Conservation (phyloP, 1,284 basidiomycete species). For the Pisolithus thermaeus region DNA sequence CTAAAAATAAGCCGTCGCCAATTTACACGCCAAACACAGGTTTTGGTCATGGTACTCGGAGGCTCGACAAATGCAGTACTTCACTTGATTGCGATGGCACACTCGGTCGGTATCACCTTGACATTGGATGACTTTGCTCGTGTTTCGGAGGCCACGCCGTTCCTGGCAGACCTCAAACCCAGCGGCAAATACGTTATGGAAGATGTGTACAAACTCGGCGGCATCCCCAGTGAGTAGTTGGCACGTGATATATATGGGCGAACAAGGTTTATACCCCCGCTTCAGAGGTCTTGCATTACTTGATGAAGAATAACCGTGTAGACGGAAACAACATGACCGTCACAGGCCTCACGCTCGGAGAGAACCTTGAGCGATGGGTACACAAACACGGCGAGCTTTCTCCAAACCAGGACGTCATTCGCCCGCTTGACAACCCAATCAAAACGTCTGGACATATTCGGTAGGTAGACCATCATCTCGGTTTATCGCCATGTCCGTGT, state of each 20-base stretch:
- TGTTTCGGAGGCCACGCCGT: conserved; percentile 81
- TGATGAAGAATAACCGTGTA: conserved; percentile 77
- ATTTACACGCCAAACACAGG: conserved; percentile 39
- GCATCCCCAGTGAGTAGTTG: conserved; percentile 67
- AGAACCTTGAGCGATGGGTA: conserved; percentile 84
- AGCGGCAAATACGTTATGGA: conserved; percentile 91
- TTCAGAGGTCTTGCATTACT: conserved; percentile 75
- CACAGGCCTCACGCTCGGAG: conserved; percentile 81
- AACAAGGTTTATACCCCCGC: conserved; percentile 4
- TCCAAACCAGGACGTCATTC: conserved; percentile 72
- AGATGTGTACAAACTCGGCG: conserved; percentile 84
- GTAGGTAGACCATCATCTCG: conserved; percentile 34
- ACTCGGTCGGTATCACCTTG: conserved; percentile 79
- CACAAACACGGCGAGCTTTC: conserved; percentile 73
- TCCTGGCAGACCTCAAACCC: conserved; percentile 87
- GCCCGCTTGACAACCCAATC: conserved; percentile 81
- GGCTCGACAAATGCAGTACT: conserved; percentile 92
- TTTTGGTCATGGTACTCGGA: conserved; percentile 89
- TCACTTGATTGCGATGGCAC: conserved; percentile 87
- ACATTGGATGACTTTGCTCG: conserved; percentile 83
- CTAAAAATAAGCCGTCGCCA: conserved; percentile 5
- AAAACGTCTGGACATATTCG: conserved; percentile 85
- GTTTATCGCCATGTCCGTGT: not conserved
- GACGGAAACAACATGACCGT: conserved; percentile 86
- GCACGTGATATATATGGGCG: not conserved